Base-by-base conservation (phyloP, 2,329 filamentous ascomycete genomes). In the Cladophialophora exuberans region DNA sequence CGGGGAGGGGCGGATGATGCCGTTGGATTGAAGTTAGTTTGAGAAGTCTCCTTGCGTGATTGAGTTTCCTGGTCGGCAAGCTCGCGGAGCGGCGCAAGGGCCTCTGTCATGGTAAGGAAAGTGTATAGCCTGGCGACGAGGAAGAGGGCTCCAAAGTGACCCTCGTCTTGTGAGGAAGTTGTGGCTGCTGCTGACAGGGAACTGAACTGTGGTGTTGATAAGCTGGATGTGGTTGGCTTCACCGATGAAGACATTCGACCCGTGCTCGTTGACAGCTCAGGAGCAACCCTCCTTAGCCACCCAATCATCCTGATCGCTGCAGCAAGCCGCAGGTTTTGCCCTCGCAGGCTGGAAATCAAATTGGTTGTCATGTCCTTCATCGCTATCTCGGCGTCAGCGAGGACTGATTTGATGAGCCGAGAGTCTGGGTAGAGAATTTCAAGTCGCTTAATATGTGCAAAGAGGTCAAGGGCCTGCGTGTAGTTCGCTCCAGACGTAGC, bases 311-410 rank as follows among this genome's bases (percentile, higher is more conserved):
- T 84, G 75, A 99, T 88, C 0, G 91, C 92, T 10, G 88, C 87
- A 20, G 94, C 92, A 3, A 99, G 81, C 72, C 97, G 96, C 46
- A 99, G 80, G 17, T 84, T 84, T 48, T 63, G 63, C 0, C 83
- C 80, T 62, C 90, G 88, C 22, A 99, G 80, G 7, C 87, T 86
- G 7, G 80, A 76, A 54, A 99, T 87, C 3, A 99, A 82, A 64
- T 94, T 91, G 6, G 86, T 84, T 0, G 90, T 90, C 83, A 97
- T 90, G 54, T 88, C 85, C 65, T 89, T 88, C 81, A 97, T 96
- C 31, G 90, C 89, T 49, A 85, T 84, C 64, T 96, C 90, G 7
- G 93, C 89, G 69, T 97, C 90, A 2, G 74, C 69, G 7, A 85
- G 80, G 17, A 97, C 86, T 20, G 87, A 86, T 15, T 79, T 79